These are phyloP conservation scores for Claviceps humidiphila DNA, from an alignment of 2,329 filamentous ascomycete genomes.

Conservation along the genomic window DNA sequence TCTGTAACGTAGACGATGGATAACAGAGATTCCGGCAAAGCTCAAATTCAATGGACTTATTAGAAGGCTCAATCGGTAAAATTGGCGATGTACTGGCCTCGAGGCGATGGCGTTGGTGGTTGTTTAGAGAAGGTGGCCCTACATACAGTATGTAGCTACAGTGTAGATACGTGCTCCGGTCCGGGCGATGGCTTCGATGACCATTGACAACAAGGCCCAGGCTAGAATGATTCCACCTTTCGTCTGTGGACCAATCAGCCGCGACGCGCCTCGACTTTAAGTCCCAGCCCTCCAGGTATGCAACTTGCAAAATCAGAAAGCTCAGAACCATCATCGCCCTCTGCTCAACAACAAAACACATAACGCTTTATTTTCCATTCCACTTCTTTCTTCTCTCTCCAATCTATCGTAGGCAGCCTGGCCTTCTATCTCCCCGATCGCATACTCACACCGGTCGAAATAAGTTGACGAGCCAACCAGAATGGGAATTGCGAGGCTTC, in stretches of 20 bases:
- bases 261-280: neutral
- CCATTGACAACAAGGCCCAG: neutral
- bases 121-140: neutral
- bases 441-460: neutral
- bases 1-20: neutral
- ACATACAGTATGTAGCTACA: neutral
- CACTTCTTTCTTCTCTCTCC: neutral
- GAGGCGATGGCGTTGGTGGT: neutral
- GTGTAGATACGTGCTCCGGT: neutral
- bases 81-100: neutral
- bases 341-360: neutral
- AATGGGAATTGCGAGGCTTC: neutral
- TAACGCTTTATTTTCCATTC: neutral
- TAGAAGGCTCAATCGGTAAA: neutral
- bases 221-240: neutral
- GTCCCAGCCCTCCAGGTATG: neutral
- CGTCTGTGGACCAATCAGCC: neutral
- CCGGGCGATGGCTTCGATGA: neutral
- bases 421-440: too few relatives aligned
- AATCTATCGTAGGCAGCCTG: neutral
- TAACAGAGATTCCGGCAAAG: neutral
- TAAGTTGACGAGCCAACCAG: neutral
- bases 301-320: neutral
- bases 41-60: neutral
- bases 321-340: neutral